Evolutionary conservation across 1,139 yeast species (phyloP).

Genomic region (Geotrichum cucujoidarum): DNA sequence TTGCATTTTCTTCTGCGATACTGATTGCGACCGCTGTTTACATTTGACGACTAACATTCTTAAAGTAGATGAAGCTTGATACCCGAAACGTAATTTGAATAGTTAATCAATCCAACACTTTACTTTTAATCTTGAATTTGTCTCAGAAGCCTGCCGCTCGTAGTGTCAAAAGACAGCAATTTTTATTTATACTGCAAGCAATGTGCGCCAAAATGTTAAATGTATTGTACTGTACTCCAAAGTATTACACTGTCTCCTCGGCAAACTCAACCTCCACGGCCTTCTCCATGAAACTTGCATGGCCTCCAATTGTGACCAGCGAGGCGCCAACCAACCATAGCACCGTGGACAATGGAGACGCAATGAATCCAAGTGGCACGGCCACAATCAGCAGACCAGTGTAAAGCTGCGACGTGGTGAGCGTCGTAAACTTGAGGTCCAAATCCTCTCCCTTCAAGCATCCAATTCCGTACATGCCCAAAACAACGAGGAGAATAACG

Average conservation of each 20-base stretch:
- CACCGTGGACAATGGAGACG: slow-evolving; percentile 88
- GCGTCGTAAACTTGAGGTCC: slow-evolving; percentile 43
- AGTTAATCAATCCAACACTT: too few relatives aligned
- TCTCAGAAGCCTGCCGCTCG: too few relatives aligned
- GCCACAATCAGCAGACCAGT: slow-evolving; percentile 67
- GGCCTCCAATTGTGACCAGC: slow-evolving; percentile 78
- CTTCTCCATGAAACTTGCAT: slow-evolving; percentile 92
- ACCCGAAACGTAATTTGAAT: too few relatives aligned
- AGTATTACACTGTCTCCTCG: slow-evolving; percentile 38
- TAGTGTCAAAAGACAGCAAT: too few relatives aligned
- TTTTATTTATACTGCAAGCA: too few relatives aligned
- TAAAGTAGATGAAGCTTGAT: too few relatives aligned
- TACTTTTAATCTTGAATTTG: neutral
- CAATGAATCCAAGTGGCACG: slow-evolving; percentile 84
- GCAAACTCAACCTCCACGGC: slow-evolving; percentile 97
- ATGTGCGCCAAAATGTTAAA: neutral
- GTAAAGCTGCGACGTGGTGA: slow-evolving; percentile 77
- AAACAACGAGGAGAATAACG: slow-evolving; percentile 53
- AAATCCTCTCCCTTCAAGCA: slow-evolving; percentile 78
- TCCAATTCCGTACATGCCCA: slow-evolving; percentile 75
- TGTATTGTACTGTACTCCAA: too few relatives aligned
- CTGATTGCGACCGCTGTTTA: neutral
- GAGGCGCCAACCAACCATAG: slow-evolving; percentile 98
- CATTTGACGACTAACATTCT: neutral
- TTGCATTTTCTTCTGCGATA: neutral